Evolutionary conservation across 441 rosid species (phyloP).

Genomic region (Flueggea neowawraea): DNA sequence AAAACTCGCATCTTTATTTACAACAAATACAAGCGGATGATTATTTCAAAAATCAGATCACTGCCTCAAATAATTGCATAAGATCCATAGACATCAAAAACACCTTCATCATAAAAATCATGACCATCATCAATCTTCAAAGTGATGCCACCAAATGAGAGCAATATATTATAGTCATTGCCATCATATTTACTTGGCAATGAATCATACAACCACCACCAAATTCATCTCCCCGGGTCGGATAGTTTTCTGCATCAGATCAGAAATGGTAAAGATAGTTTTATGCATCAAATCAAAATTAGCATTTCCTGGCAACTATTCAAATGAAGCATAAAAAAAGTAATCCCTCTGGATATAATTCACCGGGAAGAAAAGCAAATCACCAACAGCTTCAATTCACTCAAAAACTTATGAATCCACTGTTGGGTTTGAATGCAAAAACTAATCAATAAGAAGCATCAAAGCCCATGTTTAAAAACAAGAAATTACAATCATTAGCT

Average conservation of each 20-base stretch:
- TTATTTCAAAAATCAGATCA: too few species aligned
- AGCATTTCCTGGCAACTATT: too few species aligned
- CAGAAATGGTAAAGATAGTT: neutral
- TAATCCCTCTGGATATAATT: too few species aligned
- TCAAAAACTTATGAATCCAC: too few species aligned
- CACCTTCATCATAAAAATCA: conserved; percentile 2
- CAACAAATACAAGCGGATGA: conserved; percentile 15
- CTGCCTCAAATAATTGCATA: conserved; percentile 20
- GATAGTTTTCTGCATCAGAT: conserved; percentile 21
- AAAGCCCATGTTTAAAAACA: neutral
- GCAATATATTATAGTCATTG: conserved; percentile 13
- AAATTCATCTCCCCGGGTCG: neutral
- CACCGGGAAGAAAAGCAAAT: too few species aligned
- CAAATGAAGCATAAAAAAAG: too few species aligned
- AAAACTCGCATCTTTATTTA: conserved; percentile 25
- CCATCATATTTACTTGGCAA: conserved; percentile 13
- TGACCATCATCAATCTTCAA: conserved; percentile 20
- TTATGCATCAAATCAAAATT: too few species aligned
- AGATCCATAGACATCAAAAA: conserved; percentile 8
- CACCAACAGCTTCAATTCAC: too few species aligned
- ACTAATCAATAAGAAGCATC: too few species aligned
- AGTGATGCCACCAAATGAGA: conserved; percentile 8
- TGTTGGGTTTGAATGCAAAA: too few species aligned
- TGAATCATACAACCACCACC: conserved; percentile 6
- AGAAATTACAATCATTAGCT: neutral